phyloP scores from a whole-genome alignment of 1,284 basidiomycete genomes.

The Inonotus obliquus region DNA sequence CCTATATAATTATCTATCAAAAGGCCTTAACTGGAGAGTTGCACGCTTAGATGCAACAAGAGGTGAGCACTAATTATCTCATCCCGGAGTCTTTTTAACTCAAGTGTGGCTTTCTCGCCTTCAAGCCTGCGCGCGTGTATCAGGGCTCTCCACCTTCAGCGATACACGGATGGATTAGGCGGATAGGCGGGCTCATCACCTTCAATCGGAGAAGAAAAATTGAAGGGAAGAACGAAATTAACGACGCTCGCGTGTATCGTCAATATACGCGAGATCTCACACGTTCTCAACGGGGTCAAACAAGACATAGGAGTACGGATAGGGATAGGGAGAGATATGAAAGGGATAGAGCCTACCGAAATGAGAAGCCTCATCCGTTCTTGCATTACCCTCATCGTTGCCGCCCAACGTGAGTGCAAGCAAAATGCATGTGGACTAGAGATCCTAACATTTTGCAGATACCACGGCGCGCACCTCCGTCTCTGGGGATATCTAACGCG shows the following conservation, averaged over 20 bases:
- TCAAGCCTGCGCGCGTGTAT: slow-evolving; percentile 1
- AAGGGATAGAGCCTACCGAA: neutral
- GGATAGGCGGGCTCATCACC: slow-evolving; percentile 10
- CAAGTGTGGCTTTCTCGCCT: neutral
- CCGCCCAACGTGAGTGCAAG: slow-evolving; percentile 10
- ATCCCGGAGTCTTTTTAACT: neutral
- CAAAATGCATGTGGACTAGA: neutral
- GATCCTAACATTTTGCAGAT: slow-evolving; percentile 1
- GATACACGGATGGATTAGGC: slow-evolving; percentile 15
- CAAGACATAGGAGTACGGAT: neutral
- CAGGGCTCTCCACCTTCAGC: slow-evolving; percentile 11
- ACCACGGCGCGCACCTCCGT: slow-evolving; percentile 16
- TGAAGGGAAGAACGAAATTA: slow-evolving; percentile 14
- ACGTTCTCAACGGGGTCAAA: neutral
- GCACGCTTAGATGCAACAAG: neutral
- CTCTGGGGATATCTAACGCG: slow-evolving; percentile 17
- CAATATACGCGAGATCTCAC: slow-evolving; percentile 1
- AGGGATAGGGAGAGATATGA: neutral
- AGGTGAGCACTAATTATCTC: neutral
- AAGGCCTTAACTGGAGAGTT: neutral
- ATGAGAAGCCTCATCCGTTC: slow-evolving; percentile 8
- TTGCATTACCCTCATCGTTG: slow-evolving; percentile 15
- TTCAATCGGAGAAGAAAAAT: slow-evolving; percentile 1
- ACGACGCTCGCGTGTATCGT: slow-evolving; percentile 12
- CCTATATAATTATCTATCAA: neutral